Percentiles rank a stretch among this genome's conserved stretches.
Evolutionary conservation across 2,329 filamentous ascomycete species (phyloP).

Genomic region (Tolypocladium tropicale): DNA sequence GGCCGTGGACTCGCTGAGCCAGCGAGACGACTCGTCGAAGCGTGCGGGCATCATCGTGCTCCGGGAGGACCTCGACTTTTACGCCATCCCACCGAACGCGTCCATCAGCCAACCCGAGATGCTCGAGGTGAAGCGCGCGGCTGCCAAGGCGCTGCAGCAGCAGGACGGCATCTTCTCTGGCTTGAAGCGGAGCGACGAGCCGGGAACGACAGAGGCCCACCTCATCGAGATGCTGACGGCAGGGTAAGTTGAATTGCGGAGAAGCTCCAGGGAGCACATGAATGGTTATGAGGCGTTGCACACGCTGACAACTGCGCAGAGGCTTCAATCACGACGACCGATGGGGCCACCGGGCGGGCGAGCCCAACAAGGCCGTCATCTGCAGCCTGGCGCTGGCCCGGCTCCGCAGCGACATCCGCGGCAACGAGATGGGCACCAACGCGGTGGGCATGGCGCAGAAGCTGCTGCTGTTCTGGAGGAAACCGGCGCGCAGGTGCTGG

Average conservation of each 20-base stretch:
- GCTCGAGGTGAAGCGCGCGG: conserved; percentile 91
- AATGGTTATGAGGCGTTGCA: not conserved
- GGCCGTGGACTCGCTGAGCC: conserved; percentile 62
- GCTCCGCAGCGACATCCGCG: conserved; percentile 83
- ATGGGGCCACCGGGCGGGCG: conserved; percentile 95
- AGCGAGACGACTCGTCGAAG: conserved; percentile 67
- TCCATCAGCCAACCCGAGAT: conserved; percentile 84
- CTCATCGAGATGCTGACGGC: conserved; percentile 98
- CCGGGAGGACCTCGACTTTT: conserved; percentile 94
- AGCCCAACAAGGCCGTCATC: conserved; percentile 97
- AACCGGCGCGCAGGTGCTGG: conserved; percentile 93
- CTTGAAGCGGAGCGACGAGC: conserved; percentile 87
- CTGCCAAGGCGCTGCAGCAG: conserved; percentile 72
- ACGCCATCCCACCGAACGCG: conserved; percentile 77
- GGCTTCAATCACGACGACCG: conserved; percentile 92
- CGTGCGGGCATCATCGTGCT: conserved; percentile 96
- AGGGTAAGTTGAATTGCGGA: conserved; percentile 63
- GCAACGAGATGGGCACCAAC: conserved; percentile 62
- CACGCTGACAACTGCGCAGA: conserved; percentile 33
- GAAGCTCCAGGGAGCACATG: no score
- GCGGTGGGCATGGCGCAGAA: conserved; percentile 98
- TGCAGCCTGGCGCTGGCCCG: conserved; percentile 91
- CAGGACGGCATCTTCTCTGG: conserved; percentile 96
- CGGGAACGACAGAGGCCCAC: conserved; percentile 93
- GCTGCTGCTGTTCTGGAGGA: conserved; percentile 93